Conservation (phyloP, 2,329 filamentous ascomycete species). For the Fusarium tuaranense region DNA sequence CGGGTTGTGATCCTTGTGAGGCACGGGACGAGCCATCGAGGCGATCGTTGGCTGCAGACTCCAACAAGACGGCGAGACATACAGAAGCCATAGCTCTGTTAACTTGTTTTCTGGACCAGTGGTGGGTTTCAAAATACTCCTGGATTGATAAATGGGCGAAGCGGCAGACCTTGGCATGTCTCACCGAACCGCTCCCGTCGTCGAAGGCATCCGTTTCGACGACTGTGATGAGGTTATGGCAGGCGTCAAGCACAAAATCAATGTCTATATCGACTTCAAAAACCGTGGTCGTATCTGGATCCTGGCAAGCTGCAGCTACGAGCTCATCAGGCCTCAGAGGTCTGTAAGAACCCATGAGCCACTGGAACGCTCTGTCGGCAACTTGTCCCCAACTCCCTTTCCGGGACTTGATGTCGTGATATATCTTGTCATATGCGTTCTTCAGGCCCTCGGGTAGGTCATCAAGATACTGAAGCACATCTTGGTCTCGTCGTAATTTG, state of each 20-base stretch:
- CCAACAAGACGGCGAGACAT: neutral
- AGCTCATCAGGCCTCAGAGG: conserved; percentile 4
- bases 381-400: conserved; percentile 2
- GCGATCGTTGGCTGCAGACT: neutral
- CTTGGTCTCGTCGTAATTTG: conserved; percentile 1
- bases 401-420: neutral
- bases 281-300: neutral
- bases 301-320: conserved; percentile 1
- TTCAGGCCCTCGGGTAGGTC: conserved; percentile 14
- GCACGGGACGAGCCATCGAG: neutral
- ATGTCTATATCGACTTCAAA: conserved; percentile 7
- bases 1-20: neutral
- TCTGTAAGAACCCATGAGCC: conserved; percentile 2
- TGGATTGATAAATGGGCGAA: conserved; percentile 7
- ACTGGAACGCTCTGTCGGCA: conserved; percentile 1
- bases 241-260: conserved; percentile 4
- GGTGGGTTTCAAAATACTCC: conserved; percentile 2
- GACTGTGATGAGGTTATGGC: conserved; percentile 1
- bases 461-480: conserved; percentile 18
- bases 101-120: neutral
- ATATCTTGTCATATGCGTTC: conserved; percentile 26
- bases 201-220: neutral
- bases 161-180: neutral
- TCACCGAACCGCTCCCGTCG: neutral
- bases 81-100: neutral